Evolutionary conservation across 2,329 filamentous ascomycete species (phyloP), one percentile per base, ranked within the genome.

Genomic region (Hansfordia pulvinata): DNA sequence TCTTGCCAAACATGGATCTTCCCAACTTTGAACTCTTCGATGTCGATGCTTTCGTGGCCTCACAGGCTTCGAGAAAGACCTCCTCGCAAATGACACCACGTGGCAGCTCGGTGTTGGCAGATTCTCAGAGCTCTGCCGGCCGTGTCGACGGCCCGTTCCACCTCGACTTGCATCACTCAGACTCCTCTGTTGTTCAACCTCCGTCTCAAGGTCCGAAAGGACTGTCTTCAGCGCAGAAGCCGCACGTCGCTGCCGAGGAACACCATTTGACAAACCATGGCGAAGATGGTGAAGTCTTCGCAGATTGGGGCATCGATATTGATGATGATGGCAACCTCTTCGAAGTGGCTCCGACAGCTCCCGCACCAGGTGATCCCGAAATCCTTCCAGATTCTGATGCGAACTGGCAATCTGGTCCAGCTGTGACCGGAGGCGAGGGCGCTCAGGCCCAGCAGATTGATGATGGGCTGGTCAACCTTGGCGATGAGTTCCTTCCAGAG

Each of bases 1-100:
- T 96, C 44, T 53, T 81, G 8, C 74, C 77, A 0, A 71, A 77
- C 22, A 61, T 74, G 18, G 57, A 60, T 18, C 56, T 84, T 15
- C 69, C 75, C 2, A 57, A 64, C 1, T 59, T 78, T 30, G 60
- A 75, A 17, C 46, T 70, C n/a, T n/a, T n/a, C n/a, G n/a, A n/a
- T n/a, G n/a, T n/a, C 13, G 61, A 70, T 26, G 43, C 34, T 19
- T 29, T 42, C 4, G 4, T 74, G 10, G 52, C 17, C 19, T 44
- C 35, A 19, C 36, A 45, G 19, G 24, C 17, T 22, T 42, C 35
- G n/a, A 42, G 44, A 23, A 46, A 44, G 28, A 45, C 45, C 10
- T 47, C 42, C 5, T 47, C 46, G 17, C 36, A 42, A 25, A 42
- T 43, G 39, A 45, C 35, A 15, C 40, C 34, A 13, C 20, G 29